Evolutionary conservation across 2,329 filamentous ascomycete species (phyloP).

Genomic region (Nemania diffusa): DNA sequence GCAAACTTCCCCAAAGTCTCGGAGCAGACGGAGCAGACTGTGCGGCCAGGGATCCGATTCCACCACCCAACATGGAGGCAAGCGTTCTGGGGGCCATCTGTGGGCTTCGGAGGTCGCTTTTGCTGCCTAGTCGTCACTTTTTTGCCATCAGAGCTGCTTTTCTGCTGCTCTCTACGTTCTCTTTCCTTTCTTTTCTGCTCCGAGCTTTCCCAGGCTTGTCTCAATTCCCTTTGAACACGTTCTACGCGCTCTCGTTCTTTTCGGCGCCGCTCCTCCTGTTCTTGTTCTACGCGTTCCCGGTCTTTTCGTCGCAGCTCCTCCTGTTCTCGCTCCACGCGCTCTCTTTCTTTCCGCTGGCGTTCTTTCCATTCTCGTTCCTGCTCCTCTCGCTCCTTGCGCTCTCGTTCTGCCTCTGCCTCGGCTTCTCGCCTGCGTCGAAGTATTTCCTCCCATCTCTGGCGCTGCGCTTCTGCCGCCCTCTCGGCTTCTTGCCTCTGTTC

Average conservation of each 20-base stretch:
- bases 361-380: neutral
- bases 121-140: neutral
- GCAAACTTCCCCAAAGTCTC: constrained; percentile 1
- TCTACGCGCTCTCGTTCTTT: too few relatives aligned
- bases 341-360: neutral
- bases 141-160: neutral
- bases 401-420: neutral
- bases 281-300: neutral
- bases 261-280: too few relatives aligned
- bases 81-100: neutral
- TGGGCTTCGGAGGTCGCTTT: neutral
- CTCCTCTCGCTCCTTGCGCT: neutral
- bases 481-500: constrained; percentile 7
- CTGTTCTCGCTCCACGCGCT: neutral
- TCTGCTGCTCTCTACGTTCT: neutral
- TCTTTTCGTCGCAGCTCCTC: neutral
- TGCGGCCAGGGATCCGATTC: neutral
- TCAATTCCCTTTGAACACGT: neutral
- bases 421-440: neutral
- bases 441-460: constrained; percentile 2
- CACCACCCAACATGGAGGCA: neutral
- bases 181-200: neutral
- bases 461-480: neutral
- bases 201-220: neutral
- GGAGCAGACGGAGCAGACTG: constrained; percentile 1